phyloP scores from a whole-genome alignment of 441 rosid species.

The Monsonia emarginata region DNA sequence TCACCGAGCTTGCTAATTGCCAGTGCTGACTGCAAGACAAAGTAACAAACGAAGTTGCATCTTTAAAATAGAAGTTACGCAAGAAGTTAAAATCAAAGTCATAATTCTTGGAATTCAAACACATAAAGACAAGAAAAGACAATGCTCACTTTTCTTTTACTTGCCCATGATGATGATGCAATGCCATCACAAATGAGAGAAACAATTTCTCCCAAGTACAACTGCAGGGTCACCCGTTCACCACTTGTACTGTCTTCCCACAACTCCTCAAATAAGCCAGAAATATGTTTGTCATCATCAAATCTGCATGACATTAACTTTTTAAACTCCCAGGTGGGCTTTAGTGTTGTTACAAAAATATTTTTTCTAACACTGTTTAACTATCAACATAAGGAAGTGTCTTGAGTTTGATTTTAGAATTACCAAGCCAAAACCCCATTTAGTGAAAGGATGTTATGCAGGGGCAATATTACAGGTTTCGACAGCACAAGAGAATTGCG shows the following conservation, averaged over 20 bases:
- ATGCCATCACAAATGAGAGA: constrained; percentile 65
- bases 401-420: too few species aligned
- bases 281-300: constrained; percentile 78
- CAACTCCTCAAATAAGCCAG: constrained; percentile 81
- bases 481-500: neutral
- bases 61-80: constrained; percentile 10
- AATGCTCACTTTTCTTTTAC: constrained; percentile 63
- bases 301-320: constrained; percentile 47
- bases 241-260: constrained; percentile 94
- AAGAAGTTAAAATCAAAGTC: constrained; percentile 1
- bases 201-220: constrained; percentile 74
- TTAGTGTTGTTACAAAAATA: neutral
- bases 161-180: constrained; percentile 79
- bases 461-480: neutral
- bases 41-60: constrained; percentile 14
- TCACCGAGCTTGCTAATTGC: constrained; percentile 78
- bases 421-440: too few species aligned
- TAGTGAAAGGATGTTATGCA: neutral
- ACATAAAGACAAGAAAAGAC: constrained; percentile 6
- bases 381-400: neutral
- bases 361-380: neutral
- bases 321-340: neutral
- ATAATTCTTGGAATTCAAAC: neutral
- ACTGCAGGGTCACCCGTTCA: constrained; percentile 69
- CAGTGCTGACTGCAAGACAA: constrained; percentile 55